Evolutionary conservation across 2,329 filamentous ascomycete genomes (phyloP), one percentile per base, ranked within the genome.

Genomic region (Aureobasidium sp.): DNA sequence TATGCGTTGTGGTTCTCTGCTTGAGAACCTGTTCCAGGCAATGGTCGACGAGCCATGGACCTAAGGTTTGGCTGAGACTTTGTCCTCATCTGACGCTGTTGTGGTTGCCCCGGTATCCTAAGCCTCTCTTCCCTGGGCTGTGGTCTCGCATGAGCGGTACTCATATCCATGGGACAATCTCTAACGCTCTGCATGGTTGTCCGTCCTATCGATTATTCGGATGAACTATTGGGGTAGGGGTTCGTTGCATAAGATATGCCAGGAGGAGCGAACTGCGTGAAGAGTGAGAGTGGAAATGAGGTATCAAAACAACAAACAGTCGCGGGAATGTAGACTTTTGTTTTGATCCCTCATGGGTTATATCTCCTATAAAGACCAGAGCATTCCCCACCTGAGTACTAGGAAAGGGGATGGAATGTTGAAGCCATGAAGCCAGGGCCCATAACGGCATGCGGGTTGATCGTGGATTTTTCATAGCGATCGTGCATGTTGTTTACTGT

Each of bases 231-330:
- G 53, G 53, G 53, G 53, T 15, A 57, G 42, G 55, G 42, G 55
- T 48, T 58, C 31, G 31, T 36, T 48, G 55, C 55, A 58, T 58
- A 58, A 47, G 55, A 48, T 58, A 58, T 58, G 55, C 55, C 55
- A 48, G 55, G 55, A 58, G 55, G 55, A 48, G 41, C 20, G 39
- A 48, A 58, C 42, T 34, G 55, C 27, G 39, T 17, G 31, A 47
- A 47, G 52, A 45, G 27, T 44, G 42, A 47, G 29, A 25, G 55
- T 58, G 55, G 55, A 58, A 58, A 58, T 58, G 55, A 58, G 37
- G 29, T 47, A 48, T 58, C 55, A 58, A 58, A 58, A 58, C 55
- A 58, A 58, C 55, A 58, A 57, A 58, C 55, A 58, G 41, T 47
- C 55, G 55, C 42, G 55, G 55, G 55, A 58, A 58, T 58, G 55